Conservation (phyloP, 345 rosid genomes). For the Citrus mangshanensis region DNA sequence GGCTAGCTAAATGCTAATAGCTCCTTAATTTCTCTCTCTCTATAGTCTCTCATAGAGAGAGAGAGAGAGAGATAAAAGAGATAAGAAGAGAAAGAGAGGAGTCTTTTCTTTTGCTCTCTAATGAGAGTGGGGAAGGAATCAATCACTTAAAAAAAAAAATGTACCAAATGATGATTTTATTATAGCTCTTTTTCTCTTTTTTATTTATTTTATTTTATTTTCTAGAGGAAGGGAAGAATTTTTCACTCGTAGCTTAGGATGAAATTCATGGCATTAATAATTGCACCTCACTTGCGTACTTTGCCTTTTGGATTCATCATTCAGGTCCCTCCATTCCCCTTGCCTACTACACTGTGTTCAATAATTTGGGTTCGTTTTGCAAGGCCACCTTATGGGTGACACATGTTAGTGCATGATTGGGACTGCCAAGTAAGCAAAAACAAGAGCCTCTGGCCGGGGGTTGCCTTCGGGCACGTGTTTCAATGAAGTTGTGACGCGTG, state of each 20-base stretch:
- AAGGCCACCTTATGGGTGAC: conserved; percentile 30
- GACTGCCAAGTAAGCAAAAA: conserved; percentile 32
- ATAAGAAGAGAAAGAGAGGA: conserved; percentile 5
- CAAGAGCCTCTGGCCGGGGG: conserved; percentile 19
- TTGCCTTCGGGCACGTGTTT: conserved; percentile 18
- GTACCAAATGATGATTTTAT: conserved; percentile 18
- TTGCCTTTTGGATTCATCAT: conserved; percentile 70
- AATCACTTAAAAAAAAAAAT: conserved; percentile 20
- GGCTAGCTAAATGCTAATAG: background rate
- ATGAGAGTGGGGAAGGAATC: conserved; percentile 23
- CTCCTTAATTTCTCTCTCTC: conserved; percentile 13
- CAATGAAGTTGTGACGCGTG: conserved; percentile 29
- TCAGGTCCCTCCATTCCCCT: conserved; percentile 40
- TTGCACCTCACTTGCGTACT: conserved; percentile 65
- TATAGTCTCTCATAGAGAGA: conserved; percentile 16
- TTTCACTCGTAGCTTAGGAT: conserved; percentile 35
- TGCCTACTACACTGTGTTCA: conserved; percentile 30
- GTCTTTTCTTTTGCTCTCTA: conserved; percentile 12
- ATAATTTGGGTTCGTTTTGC: conserved; percentile 28
- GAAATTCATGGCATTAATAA: conserved; percentile 76
- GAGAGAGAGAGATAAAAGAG: conserved; percentile 3
- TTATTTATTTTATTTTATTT: too few species aligned
- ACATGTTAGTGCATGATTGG: conserved; percentile 51
- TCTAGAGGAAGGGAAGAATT: background rate
- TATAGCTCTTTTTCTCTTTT: background rate